Conservation (phyloP, 1,139 yeast species). For the Scheffersomyces insectosa region DNA sequence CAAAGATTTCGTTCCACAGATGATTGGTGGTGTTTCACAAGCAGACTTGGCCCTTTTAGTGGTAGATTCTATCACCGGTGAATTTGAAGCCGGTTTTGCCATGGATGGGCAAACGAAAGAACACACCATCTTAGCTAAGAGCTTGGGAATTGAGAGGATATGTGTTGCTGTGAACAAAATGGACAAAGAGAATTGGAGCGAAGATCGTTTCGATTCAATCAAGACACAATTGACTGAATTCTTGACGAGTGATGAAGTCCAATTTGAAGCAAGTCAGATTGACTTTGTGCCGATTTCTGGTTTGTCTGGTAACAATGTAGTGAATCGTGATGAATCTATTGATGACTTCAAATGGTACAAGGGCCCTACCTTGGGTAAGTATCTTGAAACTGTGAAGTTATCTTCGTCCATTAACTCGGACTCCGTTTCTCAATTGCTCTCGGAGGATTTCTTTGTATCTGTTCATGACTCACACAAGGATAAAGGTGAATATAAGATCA, state of each 20-base stretch:
- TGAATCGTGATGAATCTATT: constrained; percentile 35
- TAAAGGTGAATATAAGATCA: constrained; percentile 43
- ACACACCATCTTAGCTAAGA: constrained; percentile 81
- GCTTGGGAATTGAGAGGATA: constrained; percentile 74
- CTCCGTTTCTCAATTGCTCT: constrained; percentile 19
- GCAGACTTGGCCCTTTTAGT: constrained; percentile 74
- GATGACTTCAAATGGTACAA: constrained; percentile 56
- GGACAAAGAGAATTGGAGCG: constrained; percentile 74
- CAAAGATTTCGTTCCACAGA: constrained; percentile 54
- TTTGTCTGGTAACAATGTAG: constrained; percentile 78
- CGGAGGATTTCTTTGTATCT: constrained; percentile 48
- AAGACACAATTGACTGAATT: constrained; percentile 57
- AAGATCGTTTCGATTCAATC: constrained; percentile 65
- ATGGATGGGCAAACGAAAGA: constrained; percentile 94
- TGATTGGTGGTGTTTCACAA: constrained; percentile 52
- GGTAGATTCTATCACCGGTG: constrained; percentile 77
- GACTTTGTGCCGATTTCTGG: constrained; percentile 86
- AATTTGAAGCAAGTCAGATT: constrained; percentile 53
- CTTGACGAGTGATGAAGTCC: constrained; percentile 56
- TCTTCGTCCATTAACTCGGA: constrained; percentile 3
- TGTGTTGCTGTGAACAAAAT: constrained; percentile 86
- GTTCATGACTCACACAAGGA: constrained; percentile 46
- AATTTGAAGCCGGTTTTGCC: constrained; percentile 86
- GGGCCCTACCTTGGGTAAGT: constrained; percentile 65
- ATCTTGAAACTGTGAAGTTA: constrained; percentile 41